Conservation (phyloP, 2,329 filamentous ascomycete species). For the Xylariales sp. region DNA sequence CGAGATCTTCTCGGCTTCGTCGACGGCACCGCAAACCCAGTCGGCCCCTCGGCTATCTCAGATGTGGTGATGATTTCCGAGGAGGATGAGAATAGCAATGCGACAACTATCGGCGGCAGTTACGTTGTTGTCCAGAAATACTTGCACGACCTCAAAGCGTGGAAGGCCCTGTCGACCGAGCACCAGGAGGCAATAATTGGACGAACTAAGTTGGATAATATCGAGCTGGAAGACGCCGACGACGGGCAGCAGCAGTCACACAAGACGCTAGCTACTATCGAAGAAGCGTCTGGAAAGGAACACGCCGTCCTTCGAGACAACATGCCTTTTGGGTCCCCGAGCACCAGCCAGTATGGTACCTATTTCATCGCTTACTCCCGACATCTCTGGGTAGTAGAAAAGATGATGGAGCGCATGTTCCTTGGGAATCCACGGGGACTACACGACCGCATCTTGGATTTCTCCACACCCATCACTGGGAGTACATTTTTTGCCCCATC, state of each 20-base stretch:
- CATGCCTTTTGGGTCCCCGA: slow-evolving; percentile 69
- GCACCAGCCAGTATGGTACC: slow-evolving; percentile 63
- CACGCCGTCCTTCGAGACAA: slow-evolving; percentile 67
- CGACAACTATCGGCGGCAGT: slow-evolving; percentile 58
- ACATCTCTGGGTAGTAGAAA: slow-evolving; percentile 66
- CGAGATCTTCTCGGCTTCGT: slow-evolving; percentile 70
- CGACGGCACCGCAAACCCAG: slow-evolving; percentile 69
- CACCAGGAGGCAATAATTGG: slow-evolving; percentile 68
- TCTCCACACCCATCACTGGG: slow-evolving; percentile 64
- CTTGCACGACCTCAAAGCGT: slow-evolving; percentile 62
- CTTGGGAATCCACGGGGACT: slow-evolving; percentile 63
- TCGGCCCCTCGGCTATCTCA: slow-evolving; percentile 56
- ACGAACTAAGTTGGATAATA: slow-evolving; percentile 67
- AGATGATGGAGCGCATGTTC: slow-evolving; percentile 69
- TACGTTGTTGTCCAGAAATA: slow-evolving; percentile 72
- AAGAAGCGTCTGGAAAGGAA: slow-evolving; percentile 62
- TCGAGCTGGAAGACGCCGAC: slow-evolving; percentile 65
- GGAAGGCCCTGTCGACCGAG: slow-evolving; percentile 60
- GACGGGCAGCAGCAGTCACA: slow-evolving; percentile 61
- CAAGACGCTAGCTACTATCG: slow-evolving; percentile 66
- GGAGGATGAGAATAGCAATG: slow-evolving; percentile 53
- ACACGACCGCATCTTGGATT: slow-evolving; percentile 67
- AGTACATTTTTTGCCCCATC: slow-evolving; percentile 65
- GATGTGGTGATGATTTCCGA: slow-evolving; percentile 56
- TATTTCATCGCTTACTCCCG: slow-evolving; percentile 69